A percentile compares a stretch with the other conserved stretches of the same genome.
Conservation (phyloP, 768 basidiomycete species). For the Paxillus involutus region DNA sequence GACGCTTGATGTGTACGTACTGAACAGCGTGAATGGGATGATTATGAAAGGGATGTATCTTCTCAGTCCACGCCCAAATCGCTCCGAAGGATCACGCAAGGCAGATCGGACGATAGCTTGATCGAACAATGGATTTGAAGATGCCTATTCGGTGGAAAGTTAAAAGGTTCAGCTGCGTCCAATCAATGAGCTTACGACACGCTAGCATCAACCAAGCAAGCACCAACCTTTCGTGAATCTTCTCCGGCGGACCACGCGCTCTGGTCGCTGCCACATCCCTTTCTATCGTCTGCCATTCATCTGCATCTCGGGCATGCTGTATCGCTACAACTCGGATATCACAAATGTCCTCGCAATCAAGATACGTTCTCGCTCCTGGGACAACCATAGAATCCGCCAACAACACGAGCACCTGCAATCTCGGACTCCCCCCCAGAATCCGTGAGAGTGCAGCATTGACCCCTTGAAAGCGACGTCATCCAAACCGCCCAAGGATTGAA, state of each 20-base stretch:
- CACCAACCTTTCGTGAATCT: slow-evolving; percentile 7
- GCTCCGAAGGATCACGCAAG: too few species aligned
- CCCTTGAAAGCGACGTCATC: slow-evolving; percentile 10
- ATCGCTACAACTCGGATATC: slow-evolving; percentile 16
- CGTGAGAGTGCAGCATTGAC: slow-evolving; percentile 2
- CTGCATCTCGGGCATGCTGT: slow-evolving; percentile 5
- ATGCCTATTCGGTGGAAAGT: slow-evolving; percentile 2
- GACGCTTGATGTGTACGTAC: too few species aligned
- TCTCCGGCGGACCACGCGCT: slow-evolving; percentile 12
- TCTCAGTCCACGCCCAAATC: too few species aligned
- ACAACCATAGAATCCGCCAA: slow-evolving; percentile 8
- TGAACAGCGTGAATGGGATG: too few species aligned
- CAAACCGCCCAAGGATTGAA: slow-evolving; percentile 18
- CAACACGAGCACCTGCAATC: slow-evolving; percentile 10
- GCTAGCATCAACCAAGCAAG: too few species aligned
- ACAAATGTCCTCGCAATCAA: slow-evolving; percentile 7
- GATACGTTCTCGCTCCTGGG: neutral
- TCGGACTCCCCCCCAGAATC: slow-evolving; percentile 3
- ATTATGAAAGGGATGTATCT: too few species aligned
- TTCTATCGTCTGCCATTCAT: slow-evolving; percentile 14
- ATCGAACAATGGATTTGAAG: too few species aligned
- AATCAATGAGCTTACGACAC: neutral
- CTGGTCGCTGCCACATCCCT: slow-evolving; percentile 15
- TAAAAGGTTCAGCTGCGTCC: slow-evolving; percentile 10
- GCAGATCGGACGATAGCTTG: too few species aligned